Conservation (phyloP, 1,284 basidiomycete species). For the Volvariella surrecta region DNA sequence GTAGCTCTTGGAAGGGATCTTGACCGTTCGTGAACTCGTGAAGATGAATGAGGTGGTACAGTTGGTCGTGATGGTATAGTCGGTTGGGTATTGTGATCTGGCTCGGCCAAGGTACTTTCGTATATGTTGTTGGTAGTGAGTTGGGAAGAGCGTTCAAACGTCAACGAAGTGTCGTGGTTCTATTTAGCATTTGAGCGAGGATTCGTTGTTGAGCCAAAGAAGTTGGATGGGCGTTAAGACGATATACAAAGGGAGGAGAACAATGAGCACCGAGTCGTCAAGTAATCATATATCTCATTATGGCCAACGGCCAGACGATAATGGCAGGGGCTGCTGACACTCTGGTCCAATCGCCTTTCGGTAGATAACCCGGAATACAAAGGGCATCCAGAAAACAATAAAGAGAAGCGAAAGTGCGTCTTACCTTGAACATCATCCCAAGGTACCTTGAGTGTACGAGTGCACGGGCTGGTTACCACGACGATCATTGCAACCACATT, state of each 20-base stretch:
- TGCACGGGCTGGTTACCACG: constrained; percentile 25
- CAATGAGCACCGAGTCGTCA: constrained; percentile 14
- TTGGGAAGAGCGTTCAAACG: constrained; percentile 31
- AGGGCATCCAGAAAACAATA: constrained; percentile 6
- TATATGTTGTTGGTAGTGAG: constrained; percentile 29
- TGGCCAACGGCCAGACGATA: constrained; percentile 8
- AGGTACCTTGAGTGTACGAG: constrained; percentile 36
- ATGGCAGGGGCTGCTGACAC: constrained; percentile 1
- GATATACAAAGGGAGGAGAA: constrained; percentile 14
- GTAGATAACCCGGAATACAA: background rate
- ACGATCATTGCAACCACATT: background rate
- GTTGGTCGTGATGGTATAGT: constrained; percentile 4
- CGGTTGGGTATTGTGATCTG: constrained; percentile 17
- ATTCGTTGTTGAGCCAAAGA: constrained; percentile 1
- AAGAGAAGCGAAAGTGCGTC: constrained; percentile 13
- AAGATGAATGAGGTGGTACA: constrained; percentile 8
- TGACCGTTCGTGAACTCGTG: constrained; percentile 11
- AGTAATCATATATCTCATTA: too few relatives aligned
- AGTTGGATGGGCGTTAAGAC: constrained; percentile 12
- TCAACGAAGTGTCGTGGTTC: constrained; percentile 34
- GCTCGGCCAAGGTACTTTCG: constrained; percentile 22
- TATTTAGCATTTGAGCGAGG: constrained; percentile 11
- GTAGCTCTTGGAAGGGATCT: constrained; percentile 9
- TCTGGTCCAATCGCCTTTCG: background rate
- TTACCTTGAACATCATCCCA: constrained; percentile 34